Evolutionary conservation across 2,329 filamentous ascomycete genomes (phyloP).

Genomic region (Hypomyces rosellus): DNA sequence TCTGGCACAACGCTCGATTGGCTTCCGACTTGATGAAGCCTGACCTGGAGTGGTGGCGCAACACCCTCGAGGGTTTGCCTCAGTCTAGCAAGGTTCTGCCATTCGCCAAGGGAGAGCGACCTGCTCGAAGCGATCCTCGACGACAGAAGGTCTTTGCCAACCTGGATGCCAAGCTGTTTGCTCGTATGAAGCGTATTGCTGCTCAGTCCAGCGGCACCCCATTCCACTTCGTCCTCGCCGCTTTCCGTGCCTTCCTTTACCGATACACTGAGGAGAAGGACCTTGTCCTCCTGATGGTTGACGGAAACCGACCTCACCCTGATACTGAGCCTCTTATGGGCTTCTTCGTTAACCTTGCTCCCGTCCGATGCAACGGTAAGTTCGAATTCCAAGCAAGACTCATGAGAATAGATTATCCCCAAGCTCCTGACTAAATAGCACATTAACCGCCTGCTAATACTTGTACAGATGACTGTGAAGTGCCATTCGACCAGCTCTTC

Average conservation of each 20-base stretch:
- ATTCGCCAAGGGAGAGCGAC: constrained; percentile 18
- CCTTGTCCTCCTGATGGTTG: constrained; percentile 19
- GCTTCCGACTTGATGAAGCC: constrained; percentile 18
- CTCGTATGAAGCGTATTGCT: constrained; percentile 21
- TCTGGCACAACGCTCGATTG: constrained; percentile 21
- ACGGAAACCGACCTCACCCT: constrained; percentile 19
- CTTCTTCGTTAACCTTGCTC: constrained; percentile 21
- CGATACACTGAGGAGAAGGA: constrained; percentile 20
- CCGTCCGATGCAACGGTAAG: constrained; percentile 17
- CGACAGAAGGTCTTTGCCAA: constrained; percentile 17
- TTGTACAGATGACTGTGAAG: constrained; percentile 16
- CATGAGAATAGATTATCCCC: too few relatives aligned
- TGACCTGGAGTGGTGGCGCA: constrained; percentile 20
- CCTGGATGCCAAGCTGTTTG: constrained; percentile 17
- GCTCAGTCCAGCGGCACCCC: constrained; percentile 17
- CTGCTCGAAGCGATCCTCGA: constrained; percentile 14
- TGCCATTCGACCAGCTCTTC: constrained; percentile 19
- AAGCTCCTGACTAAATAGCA: not conserved
- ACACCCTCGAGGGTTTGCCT: constrained; percentile 15
- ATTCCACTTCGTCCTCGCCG: constrained; percentile 21
- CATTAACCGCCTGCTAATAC: not conserved
- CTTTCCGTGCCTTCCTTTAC: constrained; percentile 20
- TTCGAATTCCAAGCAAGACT: not conserved
- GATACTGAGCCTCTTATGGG: constrained; percentile 18
- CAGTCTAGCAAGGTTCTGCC: constrained; percentile 18